Conservation (phyloP, 2,329 filamentous ascomycete species). For the Fusarium concolor region DNA sequence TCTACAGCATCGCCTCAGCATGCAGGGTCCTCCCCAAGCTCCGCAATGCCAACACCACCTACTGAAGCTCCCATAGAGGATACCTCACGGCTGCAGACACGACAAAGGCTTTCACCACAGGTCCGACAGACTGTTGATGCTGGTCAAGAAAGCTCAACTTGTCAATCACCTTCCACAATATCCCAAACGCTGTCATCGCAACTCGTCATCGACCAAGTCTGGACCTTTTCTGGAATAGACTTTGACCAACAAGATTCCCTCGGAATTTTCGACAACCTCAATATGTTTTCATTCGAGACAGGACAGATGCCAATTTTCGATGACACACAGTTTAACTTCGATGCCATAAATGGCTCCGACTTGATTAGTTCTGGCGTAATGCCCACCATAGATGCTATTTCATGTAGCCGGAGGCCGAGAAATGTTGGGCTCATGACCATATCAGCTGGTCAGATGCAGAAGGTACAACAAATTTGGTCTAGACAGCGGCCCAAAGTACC, state of each 20-base stretch:
- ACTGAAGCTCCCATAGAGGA: neutral
- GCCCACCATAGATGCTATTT: neutral
- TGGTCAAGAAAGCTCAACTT: neutral
- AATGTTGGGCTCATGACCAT: neutral
- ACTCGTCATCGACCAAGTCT: neutral
- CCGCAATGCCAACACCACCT: neutral
- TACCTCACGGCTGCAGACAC: neutral
- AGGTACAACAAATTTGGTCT: conserved; percentile 6
- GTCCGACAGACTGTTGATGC: neutral
- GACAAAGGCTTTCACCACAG: neutral
- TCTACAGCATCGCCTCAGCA: too few species aligned
- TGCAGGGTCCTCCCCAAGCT: neutral
- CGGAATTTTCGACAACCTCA: neutral
- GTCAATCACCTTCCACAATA: neutral
- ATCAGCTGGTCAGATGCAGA: neutral
- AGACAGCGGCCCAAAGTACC: conserved; percentile 7
- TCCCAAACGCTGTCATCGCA: neutral
- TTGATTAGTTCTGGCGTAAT: neutral
- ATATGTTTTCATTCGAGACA: neutral
- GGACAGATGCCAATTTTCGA: neutral
- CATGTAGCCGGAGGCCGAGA: neutral
- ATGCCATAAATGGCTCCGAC: neutral
- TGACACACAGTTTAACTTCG: neutral
- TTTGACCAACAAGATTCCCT: neutral
- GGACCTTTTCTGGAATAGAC: neutral